Evolutionary conservation across 306 rosid species (phyloP).

Genomic region (Argentina anserina): DNA sequence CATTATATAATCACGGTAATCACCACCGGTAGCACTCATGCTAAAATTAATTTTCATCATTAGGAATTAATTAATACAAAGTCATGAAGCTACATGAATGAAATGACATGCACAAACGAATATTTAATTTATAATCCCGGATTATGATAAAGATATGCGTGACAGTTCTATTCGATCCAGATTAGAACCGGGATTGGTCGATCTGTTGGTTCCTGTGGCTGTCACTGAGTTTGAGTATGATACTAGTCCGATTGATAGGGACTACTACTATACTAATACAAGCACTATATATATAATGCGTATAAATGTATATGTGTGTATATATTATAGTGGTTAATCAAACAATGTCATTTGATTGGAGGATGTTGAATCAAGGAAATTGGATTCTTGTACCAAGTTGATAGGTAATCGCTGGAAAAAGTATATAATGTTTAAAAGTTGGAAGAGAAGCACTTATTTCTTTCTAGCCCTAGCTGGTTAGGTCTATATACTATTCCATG

Average conservation of each 20-base stretch:
- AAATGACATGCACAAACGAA: not conserved
- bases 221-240: not conserved
- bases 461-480: slow-evolving; percentile 5
- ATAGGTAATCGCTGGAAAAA: slow-evolving; percentile 5
- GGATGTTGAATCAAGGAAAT: not conserved
- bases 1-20: no score
- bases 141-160: not conserved
- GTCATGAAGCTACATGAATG: not conserved
- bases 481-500: slow-evolving; percentile 21
- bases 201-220: slow-evolving; percentile 4
- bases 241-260: not conserved
- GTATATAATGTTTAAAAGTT: not conserved
- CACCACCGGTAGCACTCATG: not conserved
- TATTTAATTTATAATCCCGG: not conserved
- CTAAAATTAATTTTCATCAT: not conserved
- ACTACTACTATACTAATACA: not conserved
- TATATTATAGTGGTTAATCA: not conserved
- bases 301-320: not conserved
- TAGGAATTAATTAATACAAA: not conserved
- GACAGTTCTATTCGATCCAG: not conserved
- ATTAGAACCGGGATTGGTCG: not conserved
- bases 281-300: not conserved
- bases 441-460: not conserved
- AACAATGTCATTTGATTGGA: not conserved
- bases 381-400: slow-evolving; percentile 19